Percentiles rank a stretch among this genome's conserved stretches.
Evolutionary conservation across 1,284 basidiomycete genomes (phyloP).

Genomic region (Cryptococcus wingfieldii): DNA sequence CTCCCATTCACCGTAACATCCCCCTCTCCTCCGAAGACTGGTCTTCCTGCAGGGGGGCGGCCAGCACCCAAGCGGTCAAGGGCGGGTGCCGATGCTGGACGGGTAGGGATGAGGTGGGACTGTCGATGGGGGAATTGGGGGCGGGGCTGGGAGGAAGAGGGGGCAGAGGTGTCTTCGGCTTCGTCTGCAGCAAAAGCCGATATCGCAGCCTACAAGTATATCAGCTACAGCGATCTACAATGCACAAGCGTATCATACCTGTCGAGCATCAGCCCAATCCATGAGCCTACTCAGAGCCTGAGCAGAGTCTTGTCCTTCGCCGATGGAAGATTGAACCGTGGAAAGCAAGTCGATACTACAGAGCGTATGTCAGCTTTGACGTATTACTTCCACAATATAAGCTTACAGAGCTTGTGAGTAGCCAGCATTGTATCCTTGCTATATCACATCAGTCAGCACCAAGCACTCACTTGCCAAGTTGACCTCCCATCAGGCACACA

Average conservation of each 20-base stretch:
- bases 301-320: conserved; percentile 39
- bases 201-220: conserved; percentile 32
- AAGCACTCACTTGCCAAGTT: not conserved
- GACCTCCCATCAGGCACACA: not conserved
- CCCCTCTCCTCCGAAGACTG: not conserved
- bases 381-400: not conserved
- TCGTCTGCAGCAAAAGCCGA: conserved; percentile 42
- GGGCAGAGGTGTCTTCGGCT: conserved; percentile 21
- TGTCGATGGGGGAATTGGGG: not conserved
- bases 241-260: conserved; percentile 28
- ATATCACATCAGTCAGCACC: not conserved
- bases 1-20: too few relatives aligned
- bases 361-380: conserved; percentile 2
- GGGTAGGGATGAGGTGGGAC: conserved; percentile 5
- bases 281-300: conserved; percentile 46
- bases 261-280: conserved; percentile 50
- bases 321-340: conserved; percentile 43
- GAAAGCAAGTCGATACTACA: conserved; percentile 42
- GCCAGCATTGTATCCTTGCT: conserved; percentile 50
- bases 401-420: conserved; percentile 48
- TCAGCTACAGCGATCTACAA: not conserved
- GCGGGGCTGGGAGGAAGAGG: not conserved
- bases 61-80: not conserved
- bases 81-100: conserved; percentile 24
- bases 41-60: not conserved